These are phyloP conservation scores for Acer yangbiense DNA, from an alignment of 345 rosid genomes.

Conservation along the genomic window DNA sequence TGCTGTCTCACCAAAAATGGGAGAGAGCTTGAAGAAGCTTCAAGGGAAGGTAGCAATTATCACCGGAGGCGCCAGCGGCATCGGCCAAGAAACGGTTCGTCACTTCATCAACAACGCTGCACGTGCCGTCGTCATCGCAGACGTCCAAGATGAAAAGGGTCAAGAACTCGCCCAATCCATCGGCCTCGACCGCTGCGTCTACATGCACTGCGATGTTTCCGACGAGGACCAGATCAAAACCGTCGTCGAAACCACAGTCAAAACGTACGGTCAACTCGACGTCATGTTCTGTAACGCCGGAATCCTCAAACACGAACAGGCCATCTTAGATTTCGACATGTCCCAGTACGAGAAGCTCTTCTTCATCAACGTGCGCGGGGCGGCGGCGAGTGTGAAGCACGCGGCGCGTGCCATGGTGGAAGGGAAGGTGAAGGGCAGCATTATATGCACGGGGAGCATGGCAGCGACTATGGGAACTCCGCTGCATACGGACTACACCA, in stretches of 20 bases:
- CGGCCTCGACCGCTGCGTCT: slow-evolving; percentile 14
- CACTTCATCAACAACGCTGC: slow-evolving; percentile 20
- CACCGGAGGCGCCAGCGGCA: slow-evolving; percentile 31
- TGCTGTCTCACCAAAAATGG: neutral
- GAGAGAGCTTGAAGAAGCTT: slow-evolving; percentile 6
- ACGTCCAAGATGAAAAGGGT: slow-evolving; percentile 26
- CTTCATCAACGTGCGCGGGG: slow-evolving; percentile 31
- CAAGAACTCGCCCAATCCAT: slow-evolving; percentile 23
- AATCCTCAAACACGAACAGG: slow-evolving; percentile 16
- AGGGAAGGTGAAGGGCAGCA: slow-evolving; percentile 27
- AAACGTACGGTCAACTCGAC: slow-evolving; percentile 29
- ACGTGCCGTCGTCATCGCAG: slow-evolving; percentile 28
- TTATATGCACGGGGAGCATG: slow-evolving; percentile 33
- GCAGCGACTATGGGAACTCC: slow-evolving; percentile 10
- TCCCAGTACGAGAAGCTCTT: slow-evolving; percentile 16
- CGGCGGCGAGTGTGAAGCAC: slow-evolving; percentile 30
- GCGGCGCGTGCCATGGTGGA: slow-evolving; percentile 39
- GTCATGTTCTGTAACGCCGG: slow-evolving; percentile 40
- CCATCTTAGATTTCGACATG: slow-evolving; percentile 24
- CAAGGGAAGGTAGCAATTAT: slow-evolving; percentile 29
- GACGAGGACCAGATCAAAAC: slow-evolving; percentile 28
- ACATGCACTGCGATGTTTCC: slow-evolving; percentile 32
- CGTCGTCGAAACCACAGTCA: slow-evolving; percentile 22
- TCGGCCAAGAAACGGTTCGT: slow-evolving; percentile 20
- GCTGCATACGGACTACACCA: slow-evolving; percentile 19